Evolutionary conservation across 2,329 filamentous ascomycete species (phyloP), one percentile per base, ranked within the genome.

Genomic region (Knoxdaviesia capensis): DNA sequence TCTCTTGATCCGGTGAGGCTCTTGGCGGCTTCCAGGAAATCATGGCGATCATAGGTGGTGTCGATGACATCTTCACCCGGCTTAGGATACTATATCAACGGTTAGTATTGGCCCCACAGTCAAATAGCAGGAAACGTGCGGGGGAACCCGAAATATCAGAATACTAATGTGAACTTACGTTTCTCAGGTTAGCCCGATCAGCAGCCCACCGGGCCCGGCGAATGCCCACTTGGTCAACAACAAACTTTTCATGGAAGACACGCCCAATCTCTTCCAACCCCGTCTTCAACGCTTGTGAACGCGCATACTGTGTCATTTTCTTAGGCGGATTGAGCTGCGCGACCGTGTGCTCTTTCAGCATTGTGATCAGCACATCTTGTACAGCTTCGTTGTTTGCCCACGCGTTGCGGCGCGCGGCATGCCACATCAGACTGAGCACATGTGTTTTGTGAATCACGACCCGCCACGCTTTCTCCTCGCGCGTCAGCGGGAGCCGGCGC

Each of bases 371-470:
- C n/a, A 59, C 60, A 36, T 64, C 68, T 53, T 93, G 84, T 6
- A 82, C 71, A 44, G 68, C 60, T 9, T 62, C 51, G 53, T 88
- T 79, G 52, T 93, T 93, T 59, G 87, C 94, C 85, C 88, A 94
- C 43, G 71, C 64, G 53, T 96, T 98, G 43, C 87, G 75, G 44
- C 74, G 65, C 48, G 81, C 71, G 10, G 78, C 69, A 56, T 96
- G 84, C 7, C 76, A 74, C 10, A 98, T 59, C 2, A 98, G 66
- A 54, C 84, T 93, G 9, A 94, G 61, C 0, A 96, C 49, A 59
- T 98, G 87, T 46, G 77, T 65, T 57, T 88, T 93, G 57, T 98
- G 90, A n/a, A 86, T 67, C 41, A 84, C 71, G 31, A 90, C 56
- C 20, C 87, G 74, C 9, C 56, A 60, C 37, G 59, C 58, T 46